Evolutionary conservation across 192 early-diverging fungal species (phyloP).

Genomic region (Dispira simplex): DNA sequence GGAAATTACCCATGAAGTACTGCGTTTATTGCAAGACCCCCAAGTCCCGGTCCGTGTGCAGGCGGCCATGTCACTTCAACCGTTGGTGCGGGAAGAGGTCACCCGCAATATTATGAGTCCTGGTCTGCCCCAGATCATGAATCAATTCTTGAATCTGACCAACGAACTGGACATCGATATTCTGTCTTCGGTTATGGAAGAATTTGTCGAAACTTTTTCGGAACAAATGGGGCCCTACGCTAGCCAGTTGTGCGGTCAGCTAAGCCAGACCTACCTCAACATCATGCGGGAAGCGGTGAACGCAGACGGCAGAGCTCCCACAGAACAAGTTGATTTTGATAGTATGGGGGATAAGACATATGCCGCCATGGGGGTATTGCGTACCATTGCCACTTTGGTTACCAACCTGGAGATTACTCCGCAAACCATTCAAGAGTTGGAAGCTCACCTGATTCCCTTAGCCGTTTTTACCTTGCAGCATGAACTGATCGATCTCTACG

Average conservation of each 20-base stretch:
- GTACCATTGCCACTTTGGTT: slow-evolving; percentile 80
- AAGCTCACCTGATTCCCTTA: slow-evolving; percentile 61
- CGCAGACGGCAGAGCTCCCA: slow-evolving; percentile 11
- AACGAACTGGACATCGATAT: slow-evolving; percentile 92
- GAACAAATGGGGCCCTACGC: slow-evolving; percentile 87
- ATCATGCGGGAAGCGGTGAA: slow-evolving; percentile 48
- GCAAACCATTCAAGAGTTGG: slow-evolving; percentile 63
- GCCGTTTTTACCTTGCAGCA: slow-evolving; percentile 67
- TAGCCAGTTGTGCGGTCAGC: slow-evolving; percentile 67
- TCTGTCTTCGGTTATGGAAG: slow-evolving; percentile 72
- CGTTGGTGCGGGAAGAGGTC: slow-evolving; percentile 58
- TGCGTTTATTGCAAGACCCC: slow-evolving; percentile 42
- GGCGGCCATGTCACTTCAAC: slow-evolving; percentile 66
- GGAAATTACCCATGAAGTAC: slow-evolving; percentile 32
- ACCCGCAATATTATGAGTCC: slow-evolving; percentile 61
- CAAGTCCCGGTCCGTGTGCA: slow-evolving; percentile 82
- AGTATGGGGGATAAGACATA: slow-evolving; percentile 69
- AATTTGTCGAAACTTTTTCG: slow-evolving; percentile 82
- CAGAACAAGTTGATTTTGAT: slow-evolving; percentile 37
- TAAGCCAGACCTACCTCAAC: slow-evolving; percentile 76
- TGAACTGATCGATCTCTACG: slow-evolving; percentile 52
- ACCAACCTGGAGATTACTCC: slow-evolving; percentile 69
- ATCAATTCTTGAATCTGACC: slow-evolving; percentile 68
- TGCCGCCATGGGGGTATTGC: slow-evolving; percentile 79
- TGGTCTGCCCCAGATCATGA: slow-evolving; percentile 76